phyloP scores from a whole-genome alignment of 2,329 filamentous ascomycete genomes.

The Leptosphaerulina australis region DNA sequence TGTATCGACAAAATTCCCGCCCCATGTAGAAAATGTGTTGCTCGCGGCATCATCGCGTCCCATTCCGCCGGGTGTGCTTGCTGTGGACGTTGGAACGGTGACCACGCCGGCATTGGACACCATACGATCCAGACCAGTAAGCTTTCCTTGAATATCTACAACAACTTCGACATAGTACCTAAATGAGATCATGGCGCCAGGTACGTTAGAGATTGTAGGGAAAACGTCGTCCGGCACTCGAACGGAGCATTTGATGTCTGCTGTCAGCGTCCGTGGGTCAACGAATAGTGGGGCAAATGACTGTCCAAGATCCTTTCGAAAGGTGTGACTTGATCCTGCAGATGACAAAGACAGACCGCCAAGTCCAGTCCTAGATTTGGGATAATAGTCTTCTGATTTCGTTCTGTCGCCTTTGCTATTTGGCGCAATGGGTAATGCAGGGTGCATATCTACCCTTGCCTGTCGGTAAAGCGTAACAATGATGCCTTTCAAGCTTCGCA shows the following conservation, averaged over 20 bases:
- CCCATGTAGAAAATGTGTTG: slow-evolving; percentile 60
- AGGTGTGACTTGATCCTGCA: slow-evolving; percentile 86
- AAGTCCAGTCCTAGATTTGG: slow-evolving; percentile 83
- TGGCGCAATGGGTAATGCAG: slow-evolving; percentile 64
- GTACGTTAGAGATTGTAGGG: slow-evolving; percentile 87
- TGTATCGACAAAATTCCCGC: slow-evolving; percentile 81
- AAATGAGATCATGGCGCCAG: slow-evolving; percentile 93
- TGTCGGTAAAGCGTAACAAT: slow-evolving; percentile 92
- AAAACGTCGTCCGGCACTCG: slow-evolving; percentile 89
- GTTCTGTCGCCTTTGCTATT: slow-evolving; percentile 70
- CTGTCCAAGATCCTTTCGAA: slow-evolving; percentile 92
- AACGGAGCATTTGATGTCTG: slow-evolving; percentile 81
- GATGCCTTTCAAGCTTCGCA: slow-evolving; percentile 90
- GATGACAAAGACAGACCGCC: slow-evolving; percentile 86
- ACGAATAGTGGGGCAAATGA: slow-evolving; percentile 87
- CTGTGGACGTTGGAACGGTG: slow-evolving; percentile 51
- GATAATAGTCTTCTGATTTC: slow-evolving; percentile 83
- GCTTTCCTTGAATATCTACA: slow-evolving; percentile 86
- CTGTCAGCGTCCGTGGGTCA: slow-evolving; percentile 76
- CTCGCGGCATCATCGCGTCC: slow-evolving; percentile 48
- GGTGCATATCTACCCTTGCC: slow-evolving; percentile 84
- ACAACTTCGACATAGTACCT: slow-evolving; percentile 93
- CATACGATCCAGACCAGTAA: slow-evolving; percentile 74
- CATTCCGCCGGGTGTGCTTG: slow-evolving; percentile 45
- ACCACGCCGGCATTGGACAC: slow-evolving; percentile 62